Percentiles rank a stretch among this genome's conserved stretches.
Evolutionary conservation across 768 basidiomycete species (phyloP).

Genomic region (Psilocybe azurescens): DNA sequence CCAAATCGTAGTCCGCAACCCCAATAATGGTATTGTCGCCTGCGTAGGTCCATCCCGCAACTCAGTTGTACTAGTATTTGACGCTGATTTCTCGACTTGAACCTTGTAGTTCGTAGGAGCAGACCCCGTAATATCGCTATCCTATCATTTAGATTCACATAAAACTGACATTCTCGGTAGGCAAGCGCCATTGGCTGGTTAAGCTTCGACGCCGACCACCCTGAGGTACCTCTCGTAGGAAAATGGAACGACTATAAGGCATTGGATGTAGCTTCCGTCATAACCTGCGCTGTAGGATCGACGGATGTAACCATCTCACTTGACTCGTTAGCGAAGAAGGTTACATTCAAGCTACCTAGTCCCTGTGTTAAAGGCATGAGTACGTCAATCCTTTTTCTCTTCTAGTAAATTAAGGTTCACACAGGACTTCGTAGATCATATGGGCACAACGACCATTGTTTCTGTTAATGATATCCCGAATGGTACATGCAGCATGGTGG

Average conservation of each 20-base stretch:
- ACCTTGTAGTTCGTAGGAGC: slow-evolving; percentile 1
- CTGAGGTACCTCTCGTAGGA: slow-evolving; percentile 7
- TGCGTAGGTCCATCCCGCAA: not conserved
- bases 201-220: slow-evolving; percentile 5
- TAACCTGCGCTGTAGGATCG: not conserved
- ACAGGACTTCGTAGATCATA: not conserved
- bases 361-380: slow-evolving; percentile 4
- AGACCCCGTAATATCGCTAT: slow-evolving; percentile 5
- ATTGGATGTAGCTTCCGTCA: slow-evolving; percentile 7
- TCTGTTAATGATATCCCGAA: slow-evolving; percentile 3
- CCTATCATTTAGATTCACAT: not conserved
- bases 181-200: slow-evolving; percentile 8
- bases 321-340: not conserved
- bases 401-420: not conserved
- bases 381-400: not conserved
- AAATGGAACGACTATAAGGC: slow-evolving; percentile 3
- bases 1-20: slow-evolving; percentile 4
- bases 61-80: not conserved
- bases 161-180: not conserved
- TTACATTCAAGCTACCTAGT: slow-evolving; percentile 5
- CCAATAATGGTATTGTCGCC: slow-evolving; percentile 3
- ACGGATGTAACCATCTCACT: slow-evolving; percentile 4
- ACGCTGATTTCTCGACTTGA: not conserved
- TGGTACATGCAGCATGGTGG: slow-evolving; percentile 6
- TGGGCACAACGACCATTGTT: not conserved